These are phyloP conservation scores for Umbilicus rupestris DNA, from an alignment of 164 flowering plant genomes.

Conservation along the genomic window DNA sequence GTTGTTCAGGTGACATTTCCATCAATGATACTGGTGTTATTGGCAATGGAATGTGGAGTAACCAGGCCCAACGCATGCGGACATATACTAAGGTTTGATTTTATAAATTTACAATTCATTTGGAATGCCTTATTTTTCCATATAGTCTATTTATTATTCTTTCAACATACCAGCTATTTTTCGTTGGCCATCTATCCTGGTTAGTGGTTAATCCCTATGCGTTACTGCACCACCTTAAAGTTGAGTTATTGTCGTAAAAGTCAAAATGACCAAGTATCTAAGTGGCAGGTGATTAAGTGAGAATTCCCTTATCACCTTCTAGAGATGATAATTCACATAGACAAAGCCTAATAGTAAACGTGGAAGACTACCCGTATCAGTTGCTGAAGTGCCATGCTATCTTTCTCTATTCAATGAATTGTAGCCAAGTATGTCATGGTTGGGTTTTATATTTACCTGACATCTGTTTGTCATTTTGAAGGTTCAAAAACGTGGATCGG, in stretches of 20 bases:
- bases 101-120: not conserved
- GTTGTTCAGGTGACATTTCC: slow-evolving; percentile 56
- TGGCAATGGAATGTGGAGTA: slow-evolving; percentile 52
- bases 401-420: slow-evolving; percentile 22
- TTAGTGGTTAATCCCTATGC: not conserved
- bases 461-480: slow-evolving; percentile 19
- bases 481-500: slow-evolving; percentile 95
- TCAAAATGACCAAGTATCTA: not conserved
- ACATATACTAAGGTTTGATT: slow-evolving; percentile 77
- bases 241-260: not conserved
- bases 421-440: slow-evolving; percentile 6
- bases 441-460: not conserved
- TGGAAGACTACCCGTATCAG: not conserved
- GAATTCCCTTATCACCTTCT: too few species aligned
- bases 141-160: not conserved
- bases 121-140: not conserved
- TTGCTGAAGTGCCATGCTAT: slow-evolving; percentile 22
- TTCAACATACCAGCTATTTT: not conserved
- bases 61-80: slow-evolving; percentile 69
- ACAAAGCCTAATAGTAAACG: not conserved
- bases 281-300: too few species aligned
- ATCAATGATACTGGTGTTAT: slow-evolving; percentile 51
- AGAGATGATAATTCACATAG: not conserved
- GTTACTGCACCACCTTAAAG: not conserved
- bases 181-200: not conserved